A percentile compares a stretch with the other conserved stretches of the same genome.
These are phyloP conservation scores for Sarocladium brachiariae DNA, from an alignment of 2,329 filamentous ascomycete genomes.

Conservation along the genomic window DNA sequence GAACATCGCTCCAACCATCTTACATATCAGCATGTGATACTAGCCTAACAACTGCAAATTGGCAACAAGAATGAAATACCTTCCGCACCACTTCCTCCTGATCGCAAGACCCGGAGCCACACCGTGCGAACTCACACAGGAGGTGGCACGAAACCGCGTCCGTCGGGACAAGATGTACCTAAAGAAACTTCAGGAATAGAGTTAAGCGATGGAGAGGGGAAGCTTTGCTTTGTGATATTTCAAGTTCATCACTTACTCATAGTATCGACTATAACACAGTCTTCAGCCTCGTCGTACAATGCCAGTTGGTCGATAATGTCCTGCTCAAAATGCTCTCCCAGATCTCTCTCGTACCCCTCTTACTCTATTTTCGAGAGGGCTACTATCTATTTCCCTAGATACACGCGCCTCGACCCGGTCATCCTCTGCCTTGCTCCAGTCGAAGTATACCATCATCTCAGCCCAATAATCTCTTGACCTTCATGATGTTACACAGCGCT, in stretches of 20 bases:
- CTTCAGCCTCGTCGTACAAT: conserved; percentile 8
- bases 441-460: conserved; percentile 19
- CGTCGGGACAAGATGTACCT: conserved; percentile 8
- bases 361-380: not conserved
- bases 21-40: too few species aligned
- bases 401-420: conserved; percentile 16
- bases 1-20: too few species aligned
- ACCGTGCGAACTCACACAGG: too few species aligned
- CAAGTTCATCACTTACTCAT: conserved; percentile 9
- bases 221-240: conserved; percentile 6
- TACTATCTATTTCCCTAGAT: conserved; percentile 6
- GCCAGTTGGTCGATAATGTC: conserved; percentile 1
- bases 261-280: conserved; percentile 7
- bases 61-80: too few species aligned
- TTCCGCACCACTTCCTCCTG: too few species aligned
- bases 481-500: conserved; percentile 10
- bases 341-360: conserved; percentile 9
- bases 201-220: conserved; percentile 8
- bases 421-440: conserved; percentile 17
- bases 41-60: too few species aligned
- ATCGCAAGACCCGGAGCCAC: too few species aligned
- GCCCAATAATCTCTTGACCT: conserved; percentile 16
- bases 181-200: conserved; percentile 6
- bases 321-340: conserved; percentile 6
- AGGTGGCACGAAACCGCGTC: too few species aligned